Base-by-base conservation (phyloP, 2,329 filamentous ascomycete species). In the Xylaria sp. region DNA sequence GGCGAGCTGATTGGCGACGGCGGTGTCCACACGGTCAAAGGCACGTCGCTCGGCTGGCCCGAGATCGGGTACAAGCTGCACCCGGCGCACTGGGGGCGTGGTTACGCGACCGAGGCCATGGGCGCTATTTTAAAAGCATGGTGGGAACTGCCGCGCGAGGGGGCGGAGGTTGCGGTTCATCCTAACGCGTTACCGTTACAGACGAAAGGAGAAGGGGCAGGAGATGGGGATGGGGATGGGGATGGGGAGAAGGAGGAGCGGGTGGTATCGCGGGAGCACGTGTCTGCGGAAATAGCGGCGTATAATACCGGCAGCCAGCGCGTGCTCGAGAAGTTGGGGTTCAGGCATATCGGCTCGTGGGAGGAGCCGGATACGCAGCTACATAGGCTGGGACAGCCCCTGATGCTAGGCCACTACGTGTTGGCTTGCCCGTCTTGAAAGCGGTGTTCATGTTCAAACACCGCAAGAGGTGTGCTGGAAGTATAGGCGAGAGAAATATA, bases 1-100 rank as follows among this genome's bases (percentile, higher is more conserved):
- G 75, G 74, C 2, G 75, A 75, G 64, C 63, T 77, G 6, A 73
- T 79, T 9, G 77, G 77, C 30, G 76, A 78, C 61, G 74, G 73
- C 48, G 77, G 77, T 6, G 65, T 78, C 27, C 72, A 76, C 53
- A 70, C 64, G 1, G 17, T 74, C 3, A 56, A 48, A n/a, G 71
- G 69, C 12, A 47, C 45, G 19, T 48, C 34, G 12, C 60, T 60
- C n/a, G 73, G 74, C 6, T 75, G 74, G 75, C 75, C 74, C 1
- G 73, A 73, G 53, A 61, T 77, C 19, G 74, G 73, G 27, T 76
- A 75, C 50, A 75, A 75, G 57, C 64, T 77, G 21, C 62, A 48
- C 39, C 68, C 67, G 24, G 70, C 70, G 61, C 62, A 67, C 58
- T 74, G 74, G 73, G 71, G 74, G 1, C 62, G 62, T n/a, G 75